phyloP scores from a whole-genome alignment of 345 rosid species.

The Orychophragmus violaceus region DNA sequence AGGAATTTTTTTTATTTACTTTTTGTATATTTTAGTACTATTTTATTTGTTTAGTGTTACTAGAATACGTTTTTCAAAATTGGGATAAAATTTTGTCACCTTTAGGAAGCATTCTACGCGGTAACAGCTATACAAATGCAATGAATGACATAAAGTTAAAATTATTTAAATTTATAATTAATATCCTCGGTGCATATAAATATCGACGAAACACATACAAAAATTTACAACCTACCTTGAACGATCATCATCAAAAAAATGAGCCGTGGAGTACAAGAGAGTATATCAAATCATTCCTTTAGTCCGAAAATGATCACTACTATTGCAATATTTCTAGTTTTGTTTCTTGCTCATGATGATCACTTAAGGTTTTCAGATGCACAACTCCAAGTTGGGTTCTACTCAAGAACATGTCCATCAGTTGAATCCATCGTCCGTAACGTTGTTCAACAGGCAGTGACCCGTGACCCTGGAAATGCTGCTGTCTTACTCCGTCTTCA shows the following conservation, averaged over 20 bases:
- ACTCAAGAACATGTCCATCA: slow-evolving; percentile 43
- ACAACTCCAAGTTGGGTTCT: slow-evolving; percentile 47
- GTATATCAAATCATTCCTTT: background rate
- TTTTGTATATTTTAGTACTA: background rate
- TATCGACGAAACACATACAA: background rate
- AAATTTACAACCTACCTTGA: background rate
- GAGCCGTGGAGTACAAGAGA: background rate
- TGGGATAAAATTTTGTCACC: slow-evolving; percentile 2
- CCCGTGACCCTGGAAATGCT: slow-evolving; percentile 32
- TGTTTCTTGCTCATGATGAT: background rate
- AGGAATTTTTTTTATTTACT: background rate
- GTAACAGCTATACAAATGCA: slow-evolving; percentile 26
- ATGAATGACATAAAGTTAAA: slow-evolving; percentile 21
- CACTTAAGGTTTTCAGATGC: slow-evolving; percentile 23
- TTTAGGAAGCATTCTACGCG: slow-evolving; percentile 18
- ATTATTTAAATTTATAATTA: background rate
- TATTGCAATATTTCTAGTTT: background rate
- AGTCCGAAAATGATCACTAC: slow-evolving; percentile 3
- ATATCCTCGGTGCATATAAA: slow-evolving; percentile 3
- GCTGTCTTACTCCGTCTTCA: slow-evolving; percentile 53
- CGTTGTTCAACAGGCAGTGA: slow-evolving; percentile 31
- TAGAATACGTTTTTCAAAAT: background rate
- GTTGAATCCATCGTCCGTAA: slow-evolving; percentile 38
- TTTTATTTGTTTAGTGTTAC: background rate
- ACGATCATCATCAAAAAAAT: background rate